phyloP scores from a whole-genome alignment of 495 filamentous ascomycete genomes.

The Sordaria brevicollis region DNA sequence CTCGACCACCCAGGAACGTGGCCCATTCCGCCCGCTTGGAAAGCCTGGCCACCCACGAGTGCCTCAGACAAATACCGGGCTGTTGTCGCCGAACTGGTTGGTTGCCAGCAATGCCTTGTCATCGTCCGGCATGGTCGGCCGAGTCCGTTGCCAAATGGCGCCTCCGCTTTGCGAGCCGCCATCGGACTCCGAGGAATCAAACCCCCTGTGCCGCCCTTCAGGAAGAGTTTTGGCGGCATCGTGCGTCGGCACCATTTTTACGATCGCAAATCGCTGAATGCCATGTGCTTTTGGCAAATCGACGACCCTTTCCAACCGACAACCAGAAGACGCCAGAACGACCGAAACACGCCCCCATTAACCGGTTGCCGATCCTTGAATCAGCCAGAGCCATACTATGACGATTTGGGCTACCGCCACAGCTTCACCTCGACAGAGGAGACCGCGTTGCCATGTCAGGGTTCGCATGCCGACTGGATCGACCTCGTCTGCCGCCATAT shows the following conservation, averaged over 20 bases:
- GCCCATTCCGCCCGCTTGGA: background rate
- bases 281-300: background rate
- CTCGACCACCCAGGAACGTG: background rate
- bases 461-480: background rate
- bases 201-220: background rate
- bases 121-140: background rate
- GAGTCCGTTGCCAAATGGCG: background rate
- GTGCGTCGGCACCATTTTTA: background rate
- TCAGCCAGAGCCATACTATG: background rate
- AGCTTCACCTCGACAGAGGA: conserved; percentile 8
- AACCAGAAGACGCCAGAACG: background rate
- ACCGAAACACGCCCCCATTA: background rate
- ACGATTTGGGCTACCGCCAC: conserved; percentile 5
- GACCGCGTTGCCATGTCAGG: conserved; percentile 1
- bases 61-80: background rate
- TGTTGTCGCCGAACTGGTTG: background rate
- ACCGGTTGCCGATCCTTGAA: background rate
- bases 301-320: background rate
- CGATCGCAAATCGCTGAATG: background rate
- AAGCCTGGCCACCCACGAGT: background rate
- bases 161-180: background rate
- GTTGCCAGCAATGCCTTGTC: background rate
- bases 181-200: background rate
- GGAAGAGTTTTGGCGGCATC: background rate
- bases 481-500: background rate